A percentile compares a stretch with the other conserved stretches of the same genome.
Evolutionary conservation across 805 yeast genomes (phyloP).

Genomic region (Candida namnaoensis): DNA sequence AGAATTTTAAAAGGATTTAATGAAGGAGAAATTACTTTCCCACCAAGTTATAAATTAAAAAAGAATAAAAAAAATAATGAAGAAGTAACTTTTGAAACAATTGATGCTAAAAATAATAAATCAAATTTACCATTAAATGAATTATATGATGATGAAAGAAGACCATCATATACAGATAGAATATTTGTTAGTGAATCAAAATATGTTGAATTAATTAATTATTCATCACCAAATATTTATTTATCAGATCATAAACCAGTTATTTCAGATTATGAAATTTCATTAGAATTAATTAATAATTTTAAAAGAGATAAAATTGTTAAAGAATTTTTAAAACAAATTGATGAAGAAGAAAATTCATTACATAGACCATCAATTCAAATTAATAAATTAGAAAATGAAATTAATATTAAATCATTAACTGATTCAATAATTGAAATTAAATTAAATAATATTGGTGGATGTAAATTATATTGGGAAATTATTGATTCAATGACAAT

Average conservation of each 20-base stretch:
- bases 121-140: too few species aligned
- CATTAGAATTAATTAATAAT: slow-evolving; percentile 26
- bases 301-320: slow-evolving; percentile 25
- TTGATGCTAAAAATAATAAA: too few species aligned
- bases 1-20: slow-evolving; percentile 33
- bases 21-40: slow-evolving; percentile 38
- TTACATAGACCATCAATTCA: slow-evolving; percentile 29
- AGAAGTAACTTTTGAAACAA: too few species aligned
- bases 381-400: slow-evolving; percentile 26
- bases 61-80: slow-evolving; percentile 11
- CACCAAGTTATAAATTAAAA: slow-evolving; percentile 45
- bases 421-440: slow-evolving; percentile 16
- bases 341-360: slow-evolving; percentile 35
- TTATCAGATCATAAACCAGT: slow-evolving; percentile 55
- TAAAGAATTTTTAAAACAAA: slow-evolving; percentile 25
- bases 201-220: slow-evolving; percentile 17
- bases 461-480: slow-evolving; percentile 28
- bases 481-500: slow-evolving; percentile 19
- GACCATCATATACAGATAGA: slow-evolving; percentile 56
- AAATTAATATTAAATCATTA: slow-evolving; percentile 13
- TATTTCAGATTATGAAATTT: slow-evolving; percentile 23
- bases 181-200: slow-evolving; percentile 30
- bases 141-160: slow-evolving; percentile 22
- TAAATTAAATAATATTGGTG: slow-evolving; percentile 26
- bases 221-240: slow-evolving; percentile 13